Percentiles rank a stretch among this genome's conserved stretches.
phyloP scores from a whole-genome alignment of 345 rosid species.

The Odontarrhena argentea region DNA sequence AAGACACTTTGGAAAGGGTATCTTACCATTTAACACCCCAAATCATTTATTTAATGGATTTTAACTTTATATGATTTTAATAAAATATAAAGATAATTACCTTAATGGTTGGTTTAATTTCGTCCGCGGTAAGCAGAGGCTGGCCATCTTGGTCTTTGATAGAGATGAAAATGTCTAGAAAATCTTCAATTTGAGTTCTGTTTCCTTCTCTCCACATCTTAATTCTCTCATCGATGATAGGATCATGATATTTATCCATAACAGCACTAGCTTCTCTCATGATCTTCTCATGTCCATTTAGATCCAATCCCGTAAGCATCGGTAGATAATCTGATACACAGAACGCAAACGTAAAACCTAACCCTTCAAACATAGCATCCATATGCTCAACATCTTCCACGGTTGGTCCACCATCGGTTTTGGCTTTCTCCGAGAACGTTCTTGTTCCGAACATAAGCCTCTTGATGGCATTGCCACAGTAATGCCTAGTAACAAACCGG shows the following conservation, averaged over 20 bases:
- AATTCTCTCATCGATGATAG: constrained; percentile 39
- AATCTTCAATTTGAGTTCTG: constrained; percentile 43
- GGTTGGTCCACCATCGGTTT: constrained; percentile 44
- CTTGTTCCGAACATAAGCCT: constrained; percentile 42
- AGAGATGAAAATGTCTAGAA: constrained; percentile 52
- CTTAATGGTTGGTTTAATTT: constrained; percentile 50
- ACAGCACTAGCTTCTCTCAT: constrained; percentile 37
- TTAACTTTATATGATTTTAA: neutral
- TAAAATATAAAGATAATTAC: constrained; percentile 29
- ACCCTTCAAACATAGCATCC: constrained; percentile 39
- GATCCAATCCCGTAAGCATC: constrained; percentile 35
- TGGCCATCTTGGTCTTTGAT: constrained; percentile 39
- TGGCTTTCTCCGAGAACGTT: constrained; percentile 33
- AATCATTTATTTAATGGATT: too few species aligned
- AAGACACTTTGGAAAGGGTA: too few species aligned
- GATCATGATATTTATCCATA: constrained; percentile 44
- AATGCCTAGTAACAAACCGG: constrained; percentile 41
- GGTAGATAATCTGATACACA: constrained; percentile 43
- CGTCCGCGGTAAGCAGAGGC: constrained; percentile 45
- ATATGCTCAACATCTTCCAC: constrained; percentile 49
- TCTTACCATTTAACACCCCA: too few species aligned
- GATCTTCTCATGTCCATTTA: constrained; percentile 44
- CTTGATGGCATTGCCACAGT: constrained; percentile 44
- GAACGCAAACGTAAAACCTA: constrained; percentile 40
- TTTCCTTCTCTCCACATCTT: constrained; percentile 39